Evolutionary conservation across 2,329 filamentous ascomycete genomes (phyloP).

Genomic region (Phaeosphaeriaceae sp.): DNA sequence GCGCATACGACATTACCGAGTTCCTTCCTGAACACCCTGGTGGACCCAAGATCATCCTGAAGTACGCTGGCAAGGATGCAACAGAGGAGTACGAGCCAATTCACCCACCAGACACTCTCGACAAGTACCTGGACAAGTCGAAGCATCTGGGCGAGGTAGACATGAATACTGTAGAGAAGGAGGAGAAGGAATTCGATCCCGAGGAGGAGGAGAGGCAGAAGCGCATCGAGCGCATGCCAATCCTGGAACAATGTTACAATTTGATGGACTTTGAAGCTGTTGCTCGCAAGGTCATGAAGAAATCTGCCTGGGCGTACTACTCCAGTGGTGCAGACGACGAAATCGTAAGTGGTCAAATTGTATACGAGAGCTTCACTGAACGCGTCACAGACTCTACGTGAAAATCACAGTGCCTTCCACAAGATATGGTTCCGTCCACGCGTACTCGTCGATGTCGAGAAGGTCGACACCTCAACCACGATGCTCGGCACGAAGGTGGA

Average conservation of each 20-base stretch:
- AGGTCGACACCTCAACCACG: conserved; percentile 84
- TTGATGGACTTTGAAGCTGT: conserved; percentile 88
- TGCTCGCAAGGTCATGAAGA: conserved; percentile 89
- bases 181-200: conserved; percentile 54
- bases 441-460: conserved; percentile 86
- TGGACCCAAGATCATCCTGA: conserved; percentile 87
- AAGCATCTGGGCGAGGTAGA: conserved; percentile 50
- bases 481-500: conserved; percentile 89
- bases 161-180: conserved; percentile 44
- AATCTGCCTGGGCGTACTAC: conserved; percentile 96
- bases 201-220: conserved; percentile 78
- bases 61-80: conserved; percentile 66
- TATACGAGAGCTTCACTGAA: conserved; percentile 7
- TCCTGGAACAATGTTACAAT: conserved; percentile 56
- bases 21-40: conserved; percentile 71
- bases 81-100: conserved; percentile 60
- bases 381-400: conserved; percentile 76
- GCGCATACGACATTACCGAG: conserved; percentile 71
- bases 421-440: conserved; percentile 96
- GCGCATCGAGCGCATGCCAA: conserved; percentile 58
- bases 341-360: conserved; percentile 65
- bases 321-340: conserved; percentile 91
- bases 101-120: conserved; percentile 57
- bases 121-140: conserved; percentile 52
- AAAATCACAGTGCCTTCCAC: conserved; percentile 96